Base-by-base conservation (phyloP, 208 protist genomes). In the Crithidia bombi region DNA sequence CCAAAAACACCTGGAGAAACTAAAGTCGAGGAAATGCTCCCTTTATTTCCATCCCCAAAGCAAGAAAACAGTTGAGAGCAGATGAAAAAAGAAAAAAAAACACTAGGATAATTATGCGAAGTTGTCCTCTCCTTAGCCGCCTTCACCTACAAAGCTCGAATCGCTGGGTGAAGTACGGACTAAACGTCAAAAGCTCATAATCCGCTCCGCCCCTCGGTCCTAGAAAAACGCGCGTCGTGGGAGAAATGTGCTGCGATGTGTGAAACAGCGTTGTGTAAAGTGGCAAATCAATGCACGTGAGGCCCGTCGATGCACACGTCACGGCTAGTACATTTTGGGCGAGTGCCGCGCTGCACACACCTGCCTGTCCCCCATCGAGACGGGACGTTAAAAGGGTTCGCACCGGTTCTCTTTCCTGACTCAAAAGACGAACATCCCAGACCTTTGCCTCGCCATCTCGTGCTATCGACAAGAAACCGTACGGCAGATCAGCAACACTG, bases 361-460 rank as follows among this genome's bases (percentile, higher is more conserved):
- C 73, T 21, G 66, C 39, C 63, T 71, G 63, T 26, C 70, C 70
- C 46, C 70, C 70, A 12, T 56, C 65, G 10, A 41, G 61, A 35
- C 52, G 59, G 33, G 72, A 58, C 15, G 33, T 46, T 41, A 73
- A 64, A 1, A 83, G 55, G 21, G 70, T 61, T 12, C 43, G 33
- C 33, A 91, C 80, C 0, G 86, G 80, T 17, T 86, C 68, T 21
- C 58, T 73, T 33, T 33, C 44, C 21, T 17, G 39, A 10, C 36
- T 28, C 56, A 92, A 73, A 57, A 78, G 78, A 36, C 87, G 76
- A 7, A 82, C 49, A 78, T 93, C 87, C 87, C 87, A 93, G 35
- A 93, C 65, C 50, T 84, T 87, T 26, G 76, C 64, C 47, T 83
- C 80, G 49, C 84, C 84, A 35, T 68, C 72, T 35, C 69, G 78